phyloP scores from a whole-genome alignment of 345 rosid genomes.

The Gossypium sturtianum region DNA sequence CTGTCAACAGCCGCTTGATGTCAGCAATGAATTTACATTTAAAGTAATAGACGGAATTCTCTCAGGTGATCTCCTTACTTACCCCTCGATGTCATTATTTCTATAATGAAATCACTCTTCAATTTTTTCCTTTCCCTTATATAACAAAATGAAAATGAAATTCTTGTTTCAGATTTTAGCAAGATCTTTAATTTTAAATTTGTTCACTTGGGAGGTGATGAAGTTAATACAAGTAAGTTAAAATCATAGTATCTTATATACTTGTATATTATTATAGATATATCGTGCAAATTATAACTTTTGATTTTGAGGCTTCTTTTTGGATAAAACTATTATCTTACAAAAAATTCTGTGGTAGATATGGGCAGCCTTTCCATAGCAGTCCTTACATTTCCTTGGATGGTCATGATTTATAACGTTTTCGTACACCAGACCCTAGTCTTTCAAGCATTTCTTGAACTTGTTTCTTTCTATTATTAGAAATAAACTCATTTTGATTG shows the following conservation, averaged over 20 bases:
- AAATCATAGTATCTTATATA: not conserved
- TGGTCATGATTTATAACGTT: not conserved
- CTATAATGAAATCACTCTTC: not conserved
- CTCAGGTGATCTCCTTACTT: constrained; percentile 37
- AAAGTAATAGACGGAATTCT: constrained; percentile 71
- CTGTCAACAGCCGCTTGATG: constrained; percentile 68
- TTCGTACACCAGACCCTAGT: not conserved
- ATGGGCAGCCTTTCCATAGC: not conserved
- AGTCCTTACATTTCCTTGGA: not conserved
- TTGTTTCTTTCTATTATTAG: not conserved
- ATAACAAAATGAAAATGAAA: not conserved
- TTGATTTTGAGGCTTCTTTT: not conserved
- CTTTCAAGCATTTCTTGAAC: not conserved
- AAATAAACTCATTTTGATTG: not conserved
- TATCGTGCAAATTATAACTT: not conserved
- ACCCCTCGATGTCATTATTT: not conserved
- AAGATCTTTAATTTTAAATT: constrained; percentile 69
- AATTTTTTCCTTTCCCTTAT: not conserved
- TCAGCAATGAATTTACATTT: constrained; percentile 63
- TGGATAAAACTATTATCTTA: not conserved
- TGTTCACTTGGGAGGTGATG: constrained; percentile 83
- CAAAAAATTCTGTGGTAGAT: not conserved
- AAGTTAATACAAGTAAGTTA: constrained; percentile 60
- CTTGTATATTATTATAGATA: not conserved
- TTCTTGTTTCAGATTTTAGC: constrained; percentile 34